These are phyloP conservation scores for Phytopythium kandeliae DNA, from an alignment of 352 stramenopile genomes.

Conservation along the genomic window DNA sequence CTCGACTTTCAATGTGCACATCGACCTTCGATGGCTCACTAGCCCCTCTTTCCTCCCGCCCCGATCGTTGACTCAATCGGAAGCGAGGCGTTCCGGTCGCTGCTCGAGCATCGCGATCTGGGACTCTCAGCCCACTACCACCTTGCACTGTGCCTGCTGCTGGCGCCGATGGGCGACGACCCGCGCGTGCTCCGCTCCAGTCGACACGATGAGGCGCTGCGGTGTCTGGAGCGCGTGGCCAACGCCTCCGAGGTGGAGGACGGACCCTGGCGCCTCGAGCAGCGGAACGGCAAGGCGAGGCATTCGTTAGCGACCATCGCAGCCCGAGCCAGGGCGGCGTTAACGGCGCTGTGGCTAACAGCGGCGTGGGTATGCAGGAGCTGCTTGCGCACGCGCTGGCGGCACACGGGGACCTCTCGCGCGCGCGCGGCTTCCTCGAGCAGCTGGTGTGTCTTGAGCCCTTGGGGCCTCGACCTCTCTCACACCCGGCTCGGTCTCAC, in stretches of 20 bases:
- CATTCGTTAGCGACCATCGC: too few species aligned
- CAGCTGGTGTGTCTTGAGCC: conserved; percentile 9
- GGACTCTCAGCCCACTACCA: conserved; percentile 30
- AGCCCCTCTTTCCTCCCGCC: not conserved
- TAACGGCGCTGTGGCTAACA: not conserved
- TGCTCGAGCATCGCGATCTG: conserved; percentile 14
- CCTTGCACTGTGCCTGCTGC: conserved; percentile 42
- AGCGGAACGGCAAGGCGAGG: conserved; percentile 31
- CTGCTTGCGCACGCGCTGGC: conserved; percentile 39
- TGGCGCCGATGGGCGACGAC: conserved; percentile 7
- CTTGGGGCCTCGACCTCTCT: not conserved
- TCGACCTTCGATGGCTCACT: too few species aligned
- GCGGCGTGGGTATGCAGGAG: conserved; percentile 17
- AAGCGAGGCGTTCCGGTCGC: conserved; percentile 21
- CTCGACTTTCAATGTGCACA: too few species aligned
- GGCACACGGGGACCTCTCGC: conserved; percentile 13
- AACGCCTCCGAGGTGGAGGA: conserved; percentile 6
- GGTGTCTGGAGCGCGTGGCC: conserved; percentile 28
- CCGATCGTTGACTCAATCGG: too few species aligned
- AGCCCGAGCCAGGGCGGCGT: too few species aligned
- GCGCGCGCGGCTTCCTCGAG: conserved; percentile 18
- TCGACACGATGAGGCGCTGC: conserved; percentile 13
- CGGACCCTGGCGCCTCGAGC: conserved; percentile 10
- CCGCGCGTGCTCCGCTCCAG: not conserved
- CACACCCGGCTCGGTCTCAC: not conserved